Evolutionary conservation across 1,139 yeast genomes (phyloP).

Genomic region (Geotrichum klebahnii): DNA sequence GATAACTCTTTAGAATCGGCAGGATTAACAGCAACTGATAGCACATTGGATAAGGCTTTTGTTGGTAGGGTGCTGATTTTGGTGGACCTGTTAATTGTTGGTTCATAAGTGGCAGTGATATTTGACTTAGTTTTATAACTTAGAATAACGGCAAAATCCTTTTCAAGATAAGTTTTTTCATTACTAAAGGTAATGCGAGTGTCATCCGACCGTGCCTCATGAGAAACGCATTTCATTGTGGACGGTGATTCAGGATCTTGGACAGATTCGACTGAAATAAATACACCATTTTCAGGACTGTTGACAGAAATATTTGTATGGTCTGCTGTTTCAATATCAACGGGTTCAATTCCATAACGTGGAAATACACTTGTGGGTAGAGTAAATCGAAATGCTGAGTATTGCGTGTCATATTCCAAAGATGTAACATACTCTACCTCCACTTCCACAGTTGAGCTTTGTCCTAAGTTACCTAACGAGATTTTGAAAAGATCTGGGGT

Average conservation of each 20-base stretch:
- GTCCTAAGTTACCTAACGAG: constrained; percentile 4
- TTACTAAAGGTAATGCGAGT: neutral
- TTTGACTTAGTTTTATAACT: neutral
- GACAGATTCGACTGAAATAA: constrained; percentile 6
- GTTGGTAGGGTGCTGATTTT: neutral
- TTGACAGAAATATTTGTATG: constrained; percentile 1
- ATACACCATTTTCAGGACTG: constrained; percentile 6
- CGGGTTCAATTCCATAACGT: constrained; percentile 8
- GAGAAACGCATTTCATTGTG: constrained; percentile 19
- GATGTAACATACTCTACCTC: constrained; percentile 7
- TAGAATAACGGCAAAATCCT: constrained; percentile 13
- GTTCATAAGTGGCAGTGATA: constrained; percentile 8
- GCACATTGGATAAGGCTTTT: constrained; percentile 12
- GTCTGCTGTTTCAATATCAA: neutral
- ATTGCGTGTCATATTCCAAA: constrained; percentile 18
- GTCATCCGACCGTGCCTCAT: neutral
- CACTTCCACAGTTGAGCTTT: constrained; percentile 7
- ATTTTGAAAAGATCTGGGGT: constrained; percentile 12
- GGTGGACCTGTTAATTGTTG: neutral
- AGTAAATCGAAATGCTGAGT: constrained; percentile 12
- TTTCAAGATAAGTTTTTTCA: neutral
- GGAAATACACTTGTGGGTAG: constrained; percentile 14
- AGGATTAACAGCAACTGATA: constrained; percentile 13
- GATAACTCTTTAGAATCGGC: neutral
- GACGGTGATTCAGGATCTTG: neutral